Base-by-base conservation (phyloP, 1,284 basidiomycete genomes). In the Heterobasidion irregulare region DNA sequence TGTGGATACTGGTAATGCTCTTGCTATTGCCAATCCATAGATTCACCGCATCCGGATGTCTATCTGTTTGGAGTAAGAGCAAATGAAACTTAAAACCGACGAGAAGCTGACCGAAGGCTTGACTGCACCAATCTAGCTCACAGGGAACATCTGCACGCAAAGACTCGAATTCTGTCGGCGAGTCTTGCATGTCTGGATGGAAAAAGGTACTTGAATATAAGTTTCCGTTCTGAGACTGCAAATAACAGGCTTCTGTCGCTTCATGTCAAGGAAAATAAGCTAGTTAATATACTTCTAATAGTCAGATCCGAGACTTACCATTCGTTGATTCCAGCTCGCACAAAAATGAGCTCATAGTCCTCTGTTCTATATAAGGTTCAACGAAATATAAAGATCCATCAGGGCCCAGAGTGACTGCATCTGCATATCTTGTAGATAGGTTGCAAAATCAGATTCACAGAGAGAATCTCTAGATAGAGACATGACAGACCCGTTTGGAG, bases 211-310 rank as follows among this genome's bases (percentile, higher is more conserved):
- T 70, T 1, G 80, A 76, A 62, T 82, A 90, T 35, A 96, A 63
- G 67, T 96, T 96, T 9, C 93, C 93, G 67, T 96, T 92, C 68
- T 96, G 94, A 1, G 88, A 91, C 67, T 96, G 94, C 6, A 96
- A 75, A 68, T 95, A 96, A 58, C 76, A 71, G 3, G 85, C 76
- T 53, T 88, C 79, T 5, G 57, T 43, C 18, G 58, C 16, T 13
- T 50, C 16, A 8, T 56, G 18, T 13, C 19, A 50, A 48, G 38
- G n/a, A 26, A 10, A 19, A 19, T 50, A 55, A 52, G 52, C 32
- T 55, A 45, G 32, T 10, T 44, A 4, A 47, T 44, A 16, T 13
- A 16, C 16, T 16, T 13, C 13, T 13, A 6, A 44, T 13, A 44
- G 4, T 33, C 8, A n/a, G 16, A 6, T 10, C n/a, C 69, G 67